phyloP scores from a whole-genome alignment of 2,329 filamentous ascomycete genomes.

The Pleoardoris graminearum region DNA sequence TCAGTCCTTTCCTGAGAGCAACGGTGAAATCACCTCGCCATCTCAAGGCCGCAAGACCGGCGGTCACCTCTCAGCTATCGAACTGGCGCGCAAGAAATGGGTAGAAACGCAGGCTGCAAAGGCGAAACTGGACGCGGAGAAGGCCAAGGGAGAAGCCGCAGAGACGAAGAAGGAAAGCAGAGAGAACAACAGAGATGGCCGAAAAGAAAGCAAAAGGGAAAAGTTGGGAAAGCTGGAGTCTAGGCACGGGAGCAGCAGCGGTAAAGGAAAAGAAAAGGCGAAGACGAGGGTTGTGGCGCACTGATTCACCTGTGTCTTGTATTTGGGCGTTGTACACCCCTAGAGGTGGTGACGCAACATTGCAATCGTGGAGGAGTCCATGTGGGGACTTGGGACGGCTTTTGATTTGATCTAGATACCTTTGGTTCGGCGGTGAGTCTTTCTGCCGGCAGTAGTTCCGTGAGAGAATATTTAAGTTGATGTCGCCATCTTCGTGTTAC shows the following conservation, averaged over 20 bases:
- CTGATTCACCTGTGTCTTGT: neutral
- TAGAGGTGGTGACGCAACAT: constrained; percentile 20
- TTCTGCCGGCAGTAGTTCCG: constrained; percentile 19
- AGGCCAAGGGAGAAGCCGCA: constrained; percentile 30
- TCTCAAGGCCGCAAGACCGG: constrained; percentile 24
- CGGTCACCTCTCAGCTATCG: constrained; percentile 48
- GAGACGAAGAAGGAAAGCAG: constrained; percentile 33
- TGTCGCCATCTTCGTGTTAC: constrained; percentile 14
- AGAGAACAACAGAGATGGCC: constrained; percentile 22
- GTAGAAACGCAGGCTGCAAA: constrained; percentile 51
- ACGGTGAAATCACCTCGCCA: constrained; percentile 26
- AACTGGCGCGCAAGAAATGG: constrained; percentile 62
- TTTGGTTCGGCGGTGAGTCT: constrained; percentile 25
- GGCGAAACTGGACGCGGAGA: constrained; percentile 16
- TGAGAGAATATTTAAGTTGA: constrained; percentile 12
- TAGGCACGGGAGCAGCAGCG: constrained; percentile 17
- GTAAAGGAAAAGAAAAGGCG: constrained; percentile 30
- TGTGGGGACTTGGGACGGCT: constrained; percentile 13
- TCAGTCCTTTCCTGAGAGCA: constrained; percentile 53
- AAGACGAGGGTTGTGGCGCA: constrained; percentile 23
- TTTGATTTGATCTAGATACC: constrained; percentile 38
- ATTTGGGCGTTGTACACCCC: neutral
- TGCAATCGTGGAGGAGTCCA: constrained; percentile 6
- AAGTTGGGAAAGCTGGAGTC: constrained; percentile 2
- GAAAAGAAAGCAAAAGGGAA: neutral